Evolutionary conservation across 495 filamentous ascomycete genomes (phyloP).

Genomic region (Penicillium subrubescens): DNA sequence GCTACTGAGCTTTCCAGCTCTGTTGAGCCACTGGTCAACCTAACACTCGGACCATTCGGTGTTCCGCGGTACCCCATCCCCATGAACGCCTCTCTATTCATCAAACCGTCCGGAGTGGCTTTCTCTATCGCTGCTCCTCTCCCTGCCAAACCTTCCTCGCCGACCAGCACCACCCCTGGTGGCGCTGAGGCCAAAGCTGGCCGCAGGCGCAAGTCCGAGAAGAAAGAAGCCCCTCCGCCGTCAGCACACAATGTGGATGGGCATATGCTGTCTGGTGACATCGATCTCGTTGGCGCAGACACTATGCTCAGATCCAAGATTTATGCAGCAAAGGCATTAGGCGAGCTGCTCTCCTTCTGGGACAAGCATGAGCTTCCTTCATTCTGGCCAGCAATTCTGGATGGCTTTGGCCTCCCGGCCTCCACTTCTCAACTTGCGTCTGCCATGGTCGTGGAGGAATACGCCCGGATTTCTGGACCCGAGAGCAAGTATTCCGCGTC

Average conservation of each 20-base stretch:
- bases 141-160: slow-evolving; percentile 63
- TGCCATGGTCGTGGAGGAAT: slow-evolving; percentile 87
- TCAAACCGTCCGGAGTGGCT: slow-evolving; percentile 88
- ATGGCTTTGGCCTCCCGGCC: slow-evolving; percentile 66
- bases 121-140: slow-evolving; percentile 59
- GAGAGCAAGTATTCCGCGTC: slow-evolving; percentile 49
- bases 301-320: slow-evolving; percentile 86
- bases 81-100: slow-evolving; percentile 85
- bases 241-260: slow-evolving; percentile 92
- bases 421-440: slow-evolving; percentile 85
- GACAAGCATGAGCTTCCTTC: slow-evolving; percentile 45
- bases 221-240: slow-evolving; percentile 68
- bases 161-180: slow-evolving; percentile 17
- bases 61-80: slow-evolving; percentile 84
- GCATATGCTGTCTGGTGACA: slow-evolving; percentile 95
- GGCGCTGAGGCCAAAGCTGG: slow-evolving; percentile 50
- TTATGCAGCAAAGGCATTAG: slow-evolving; percentile 80
- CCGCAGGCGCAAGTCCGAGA: slow-evolving; percentile 79
- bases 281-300: slow-evolving; percentile 89
- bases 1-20: slow-evolving; percentile 64
- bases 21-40: slow-evolving; percentile 71
- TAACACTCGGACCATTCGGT: slow-evolving; percentile 88
- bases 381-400: slow-evolving; percentile 55
- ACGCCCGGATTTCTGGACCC: slow-evolving; percentile 53
- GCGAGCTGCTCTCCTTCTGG: slow-evolving; percentile 51